These are phyloP conservation scores for Marasmius sp. DNA, from an alignment of 1,284 basidiomycete genomes.

Conservation along the genomic window DNA sequence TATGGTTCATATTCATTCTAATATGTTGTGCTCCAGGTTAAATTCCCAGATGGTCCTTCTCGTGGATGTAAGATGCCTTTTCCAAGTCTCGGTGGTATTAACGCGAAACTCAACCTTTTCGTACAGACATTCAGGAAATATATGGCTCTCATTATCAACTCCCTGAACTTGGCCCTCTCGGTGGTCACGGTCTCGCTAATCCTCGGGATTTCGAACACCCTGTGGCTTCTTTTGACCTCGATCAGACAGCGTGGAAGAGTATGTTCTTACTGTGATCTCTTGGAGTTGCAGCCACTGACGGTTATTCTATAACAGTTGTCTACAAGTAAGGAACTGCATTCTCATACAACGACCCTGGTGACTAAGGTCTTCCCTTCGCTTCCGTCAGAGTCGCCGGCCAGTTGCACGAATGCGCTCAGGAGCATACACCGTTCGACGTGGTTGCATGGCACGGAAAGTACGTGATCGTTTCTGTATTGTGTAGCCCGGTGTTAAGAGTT, in stretches of 20 bases:
- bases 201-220: conserved; percentile 65
- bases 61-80: conserved; percentile 43
- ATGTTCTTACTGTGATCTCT: conserved; percentile 18
- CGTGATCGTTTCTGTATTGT: conserved; percentile 18
- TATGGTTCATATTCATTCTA: neutral
- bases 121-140: conserved; percentile 56
- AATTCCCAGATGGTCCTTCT: conserved; percentile 55
- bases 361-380: no score
- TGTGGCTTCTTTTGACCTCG: conserved; percentile 62
- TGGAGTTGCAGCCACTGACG: neutral
- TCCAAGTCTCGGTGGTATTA: neutral
- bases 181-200: conserved; percentile 63
- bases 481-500: neutral
- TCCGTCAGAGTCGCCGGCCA: conserved; percentile 52
- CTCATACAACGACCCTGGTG: neutral
- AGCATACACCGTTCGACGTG: conserved; percentile 74
- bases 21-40: conserved; percentile 30
- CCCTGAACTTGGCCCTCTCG: conserved; percentile 67
- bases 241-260: conserved; percentile 60
- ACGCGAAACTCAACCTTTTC: conserved; percentile 13
- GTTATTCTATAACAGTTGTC: conserved; percentile 30
- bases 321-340: conserved; percentile 41
- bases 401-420: conserved; percentile 55
- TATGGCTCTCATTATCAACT: conserved; percentile 65
- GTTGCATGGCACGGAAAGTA: conserved; percentile 72